phyloP scores from a whole-genome alignment of 805 yeast species.

The Ogataea henricii region DNA sequence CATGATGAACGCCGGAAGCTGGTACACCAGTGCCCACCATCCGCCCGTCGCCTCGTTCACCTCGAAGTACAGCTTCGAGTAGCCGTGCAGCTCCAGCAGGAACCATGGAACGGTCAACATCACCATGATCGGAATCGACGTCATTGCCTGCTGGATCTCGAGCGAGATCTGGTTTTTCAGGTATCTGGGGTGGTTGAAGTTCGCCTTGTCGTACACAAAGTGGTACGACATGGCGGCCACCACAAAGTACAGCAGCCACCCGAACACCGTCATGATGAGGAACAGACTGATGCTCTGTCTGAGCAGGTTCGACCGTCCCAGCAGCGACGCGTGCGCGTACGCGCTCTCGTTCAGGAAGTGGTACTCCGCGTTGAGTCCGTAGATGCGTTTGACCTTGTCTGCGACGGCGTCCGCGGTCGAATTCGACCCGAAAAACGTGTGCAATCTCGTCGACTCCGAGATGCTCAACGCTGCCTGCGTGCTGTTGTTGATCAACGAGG shows the following conservation, averaged over 20 bases:
- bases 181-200: constrained; percentile 94
- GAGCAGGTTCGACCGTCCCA: constrained; percentile 69
- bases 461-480: constrained; percentile 25
- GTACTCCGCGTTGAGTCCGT: constrained; percentile 46
- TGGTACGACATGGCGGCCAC: constrained; percentile 78
- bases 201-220: constrained; percentile 81
- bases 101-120: constrained; percentile 88
- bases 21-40: constrained; percentile 61
- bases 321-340: constrained; percentile 63
- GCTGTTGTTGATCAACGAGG: constrained; percentile 26
- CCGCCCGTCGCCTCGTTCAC: constrained; percentile 66
- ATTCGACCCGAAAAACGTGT: constrained; percentile 29
- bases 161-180: constrained; percentile 88
- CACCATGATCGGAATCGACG: constrained; percentile 91
- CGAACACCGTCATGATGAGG: constrained; percentile 74
- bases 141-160: constrained; percentile 76
- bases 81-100: constrained; percentile 78
- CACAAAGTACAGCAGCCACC: constrained; percentile 76
- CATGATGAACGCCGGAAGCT: constrained; percentile 77
- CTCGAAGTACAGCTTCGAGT: constrained; percentile 73
- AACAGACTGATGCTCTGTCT: constrained; percentile 74
- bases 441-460: constrained; percentile 28
- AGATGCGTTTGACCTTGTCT: constrained; percentile 50
- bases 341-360: constrained; percentile 56
- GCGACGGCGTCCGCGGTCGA: constrained; percentile 35